These are phyloP conservation scores for Aspergillus pseudonomiae DNA, from an alignment of 2,329 filamentous ascomycete species.

Conservation along the genomic window DNA sequence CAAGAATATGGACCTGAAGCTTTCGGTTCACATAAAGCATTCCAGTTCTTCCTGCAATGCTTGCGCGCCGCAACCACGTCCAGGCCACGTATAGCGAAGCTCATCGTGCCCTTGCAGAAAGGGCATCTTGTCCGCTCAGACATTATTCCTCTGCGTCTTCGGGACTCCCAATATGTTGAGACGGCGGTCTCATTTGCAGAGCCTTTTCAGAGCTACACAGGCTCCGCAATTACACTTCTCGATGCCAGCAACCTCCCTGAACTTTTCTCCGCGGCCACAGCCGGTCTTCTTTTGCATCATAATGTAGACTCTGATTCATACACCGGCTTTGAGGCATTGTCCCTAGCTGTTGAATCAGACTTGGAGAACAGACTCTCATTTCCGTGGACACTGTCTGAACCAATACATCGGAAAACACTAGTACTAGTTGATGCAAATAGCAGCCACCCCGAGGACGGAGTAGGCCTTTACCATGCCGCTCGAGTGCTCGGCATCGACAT, in stretches of 20 bases:
- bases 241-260: not conserved
- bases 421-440: not conserved
- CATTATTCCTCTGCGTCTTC: not conserved
- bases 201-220: not conserved
- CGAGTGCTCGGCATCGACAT: constrained; percentile 2
- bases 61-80: not conserved
- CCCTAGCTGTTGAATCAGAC: not conserved
- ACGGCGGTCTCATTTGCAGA: not conserved
- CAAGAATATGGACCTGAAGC: not conserved
- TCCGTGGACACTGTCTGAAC: not conserved
- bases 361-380: constrained; percentile 3
- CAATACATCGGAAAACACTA: not conserved
- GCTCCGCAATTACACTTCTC: not conserved
- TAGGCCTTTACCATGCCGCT: not conserved
- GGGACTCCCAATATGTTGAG: not conserved
- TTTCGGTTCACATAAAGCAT: not conserved
- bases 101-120: not conserved
- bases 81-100: not conserved
- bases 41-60: not conserved
- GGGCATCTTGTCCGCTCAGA: not conserved
- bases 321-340: not conserved
- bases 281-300: not conserved
- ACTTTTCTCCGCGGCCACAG: not conserved
- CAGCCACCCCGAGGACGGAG: not conserved
- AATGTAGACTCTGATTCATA: not conserved